phyloP scores from a whole-genome alignment of 805 yeast genomes.

The Komagataella pastoris region DNA sequence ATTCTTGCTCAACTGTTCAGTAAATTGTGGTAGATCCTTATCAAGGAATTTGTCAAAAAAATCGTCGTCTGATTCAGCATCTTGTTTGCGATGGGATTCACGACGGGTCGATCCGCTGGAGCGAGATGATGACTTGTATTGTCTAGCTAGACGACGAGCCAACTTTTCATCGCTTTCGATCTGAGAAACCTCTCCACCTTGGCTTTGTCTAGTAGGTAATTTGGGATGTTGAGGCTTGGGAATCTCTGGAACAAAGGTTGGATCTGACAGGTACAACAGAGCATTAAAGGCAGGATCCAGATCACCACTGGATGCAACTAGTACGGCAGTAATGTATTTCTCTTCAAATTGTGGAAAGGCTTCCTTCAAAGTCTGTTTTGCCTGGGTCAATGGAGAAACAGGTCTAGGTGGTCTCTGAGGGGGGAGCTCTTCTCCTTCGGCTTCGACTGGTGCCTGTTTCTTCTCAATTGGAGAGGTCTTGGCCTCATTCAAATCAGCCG shows the following conservation, averaged over 20 bases:
- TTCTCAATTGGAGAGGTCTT: not conserved
- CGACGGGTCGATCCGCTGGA: conserved; percentile 12
- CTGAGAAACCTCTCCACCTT: conserved; percentile 24
- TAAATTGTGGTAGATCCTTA: conserved; percentile 43
- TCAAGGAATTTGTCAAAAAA: conserved; percentile 45
- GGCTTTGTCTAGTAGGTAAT: conserved; percentile 17
- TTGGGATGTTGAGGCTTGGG: conserved; percentile 23
- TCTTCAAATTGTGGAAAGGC: conserved; percentile 80
- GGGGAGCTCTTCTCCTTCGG: conserved; percentile 10
- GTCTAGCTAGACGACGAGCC: conserved; percentile 69
- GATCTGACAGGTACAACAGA: conserved; percentile 66
- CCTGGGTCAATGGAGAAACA: conserved; percentile 38
- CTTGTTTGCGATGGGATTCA: conserved; percentile 5
- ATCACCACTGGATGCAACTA: conserved; percentile 75
- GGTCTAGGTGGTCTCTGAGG: conserved; percentile 51
- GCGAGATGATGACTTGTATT: conserved; percentile 25
- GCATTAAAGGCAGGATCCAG: conserved; percentile 87
- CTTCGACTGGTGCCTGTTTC: not conserved
- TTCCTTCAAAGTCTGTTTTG: conserved; percentile 51
- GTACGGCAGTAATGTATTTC: conserved; percentile 57
- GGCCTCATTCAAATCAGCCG: not conserved
- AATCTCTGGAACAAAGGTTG: conserved; percentile 40
- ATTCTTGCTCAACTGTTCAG: conserved; percentile 57
- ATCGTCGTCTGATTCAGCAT: conserved; percentile 22
- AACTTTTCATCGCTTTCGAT: conserved; percentile 63